Evolutionary conservation across 176 grass and related monocot genomes (phyloP).

Genomic region (Zoysia japonica): DNA sequence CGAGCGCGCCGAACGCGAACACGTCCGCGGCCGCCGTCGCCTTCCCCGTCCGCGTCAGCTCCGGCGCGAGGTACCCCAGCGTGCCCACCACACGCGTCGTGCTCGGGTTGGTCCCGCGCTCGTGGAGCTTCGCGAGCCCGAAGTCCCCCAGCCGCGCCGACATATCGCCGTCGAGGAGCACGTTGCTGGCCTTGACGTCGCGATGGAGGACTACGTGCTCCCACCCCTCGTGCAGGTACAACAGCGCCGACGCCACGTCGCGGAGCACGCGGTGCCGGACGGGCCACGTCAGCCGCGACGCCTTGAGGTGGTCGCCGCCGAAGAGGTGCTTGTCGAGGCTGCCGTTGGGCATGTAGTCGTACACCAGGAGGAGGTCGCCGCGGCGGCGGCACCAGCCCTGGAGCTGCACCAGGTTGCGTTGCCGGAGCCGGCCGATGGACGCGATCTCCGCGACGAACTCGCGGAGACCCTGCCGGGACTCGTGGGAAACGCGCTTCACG

Average conservation of each 20-base stretch:
- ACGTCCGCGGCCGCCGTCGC: slow-evolving; percentile 62
- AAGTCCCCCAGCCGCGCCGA: slow-evolving; percentile 73
- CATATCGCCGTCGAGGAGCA: slow-evolving; percentile 74
- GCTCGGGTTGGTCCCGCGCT: slow-evolving; percentile 74
- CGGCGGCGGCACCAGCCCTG: slow-evolving; percentile 85
- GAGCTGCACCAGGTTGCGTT: slow-evolving; percentile 84
- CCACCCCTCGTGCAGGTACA: slow-evolving; percentile 93
- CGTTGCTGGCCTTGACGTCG: slow-evolving; percentile 86
- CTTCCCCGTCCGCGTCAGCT: slow-evolving; percentile 74
- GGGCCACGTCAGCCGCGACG: slow-evolving; percentile 46
- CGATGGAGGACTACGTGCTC: slow-evolving; percentile 84
- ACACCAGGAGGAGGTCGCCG: slow-evolving; percentile 75
- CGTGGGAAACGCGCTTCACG: slow-evolving; percentile 81
- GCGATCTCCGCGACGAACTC: slow-evolving; percentile 88
- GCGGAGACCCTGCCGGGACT: slow-evolving; percentile 68
- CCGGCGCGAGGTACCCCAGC: slow-evolving; percentile 78
- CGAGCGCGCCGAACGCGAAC: slow-evolving; percentile 80
- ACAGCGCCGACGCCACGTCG: slow-evolving; percentile 68
- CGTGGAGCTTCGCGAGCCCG: slow-evolving; percentile 79
- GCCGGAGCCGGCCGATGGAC: slow-evolving; percentile 73
- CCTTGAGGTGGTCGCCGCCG: slow-evolving; percentile 15
- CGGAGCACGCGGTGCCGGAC: slow-evolving; percentile 52
- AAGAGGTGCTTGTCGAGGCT: slow-evolving; percentile 78
- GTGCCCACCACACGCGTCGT: slow-evolving; percentile 85
- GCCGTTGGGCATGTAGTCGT: slow-evolving; percentile 89